A percentile compares a stretch with the other conserved stretches of the same genome.
phyloP scores from a whole-genome alignment of 495 filamentous ascomycete species.

The Apodospora peruviana region DNA sequence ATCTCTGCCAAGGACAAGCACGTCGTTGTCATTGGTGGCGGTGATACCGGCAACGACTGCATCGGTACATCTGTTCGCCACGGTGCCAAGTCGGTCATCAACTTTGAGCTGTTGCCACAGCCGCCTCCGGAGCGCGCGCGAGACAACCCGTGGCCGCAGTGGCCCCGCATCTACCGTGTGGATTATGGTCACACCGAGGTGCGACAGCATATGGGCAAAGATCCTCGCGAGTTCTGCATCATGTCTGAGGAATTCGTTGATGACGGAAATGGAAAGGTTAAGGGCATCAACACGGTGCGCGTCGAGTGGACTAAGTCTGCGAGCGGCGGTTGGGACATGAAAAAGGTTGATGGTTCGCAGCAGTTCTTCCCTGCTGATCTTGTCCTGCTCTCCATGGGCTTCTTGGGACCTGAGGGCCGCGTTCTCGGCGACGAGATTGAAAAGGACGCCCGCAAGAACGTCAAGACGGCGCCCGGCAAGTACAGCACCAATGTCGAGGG shows the following conservation, averaged over 20 bases:
- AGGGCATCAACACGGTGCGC: conserved; percentile 94
- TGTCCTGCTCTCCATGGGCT: conserved; percentile 96
- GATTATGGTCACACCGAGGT: conserved; percentile 98
- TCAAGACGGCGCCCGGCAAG: conserved; percentile 89
- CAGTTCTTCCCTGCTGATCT: conserved; percentile 98
- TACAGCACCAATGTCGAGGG: conserved; percentile 86
- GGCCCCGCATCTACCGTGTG: conserved; percentile 97
- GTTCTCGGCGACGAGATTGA: conserved; percentile 83
- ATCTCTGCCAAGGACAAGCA: conserved; percentile 97
- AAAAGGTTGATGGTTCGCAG: conserved; percentile 89
- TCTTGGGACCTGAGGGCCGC: conserved; percentile 91
- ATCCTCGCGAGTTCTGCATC: conserved; percentile 97
- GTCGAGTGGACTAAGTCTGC: conserved; percentile 95
- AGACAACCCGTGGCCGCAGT: conserved; percentile 99
- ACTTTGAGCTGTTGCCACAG: conserved; percentile 96
- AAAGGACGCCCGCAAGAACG: conserved; percentile 90
- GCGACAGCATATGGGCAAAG: conserved; percentile 94
- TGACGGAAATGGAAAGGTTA: conserved; percentile 82
- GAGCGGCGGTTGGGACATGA: conserved; percentile 98
- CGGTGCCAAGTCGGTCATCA: conserved; percentile 91
- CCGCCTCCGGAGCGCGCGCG: conserved; percentile 89
- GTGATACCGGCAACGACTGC: conserved; percentile 98
- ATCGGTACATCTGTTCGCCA: conserved; percentile 98
- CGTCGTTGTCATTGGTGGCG: conserved; percentile 96
- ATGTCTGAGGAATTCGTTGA: conserved; percentile 98